These are phyloP conservation scores for Guillardia theta DNA, from an alignment of 78 protist genomes.

Conservation along the genomic window DNA sequence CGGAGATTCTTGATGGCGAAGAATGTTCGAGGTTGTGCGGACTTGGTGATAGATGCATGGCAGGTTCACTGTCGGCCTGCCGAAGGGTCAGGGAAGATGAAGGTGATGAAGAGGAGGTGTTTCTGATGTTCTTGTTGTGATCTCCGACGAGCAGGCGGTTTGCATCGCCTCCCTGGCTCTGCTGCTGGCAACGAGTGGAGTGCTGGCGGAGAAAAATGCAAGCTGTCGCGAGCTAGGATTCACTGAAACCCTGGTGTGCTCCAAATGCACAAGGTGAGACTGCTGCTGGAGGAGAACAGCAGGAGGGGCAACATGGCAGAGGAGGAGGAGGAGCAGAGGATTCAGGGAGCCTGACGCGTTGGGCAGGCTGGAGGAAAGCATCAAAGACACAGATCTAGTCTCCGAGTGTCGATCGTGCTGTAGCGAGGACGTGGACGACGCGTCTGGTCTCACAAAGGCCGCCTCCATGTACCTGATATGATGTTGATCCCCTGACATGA, in stretches of 20 bases:
- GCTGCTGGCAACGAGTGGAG: background rate
- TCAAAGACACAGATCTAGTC: background rate
- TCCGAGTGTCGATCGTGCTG: background rate
- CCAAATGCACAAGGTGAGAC: too few species aligned
- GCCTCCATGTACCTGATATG: background rate
- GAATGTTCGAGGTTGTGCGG: too few species aligned
- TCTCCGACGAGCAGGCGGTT: background rate
- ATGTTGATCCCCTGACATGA: background rate
- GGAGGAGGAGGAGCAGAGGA: too few species aligned
- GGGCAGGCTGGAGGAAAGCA: background rate
- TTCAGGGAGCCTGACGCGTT: too few species aligned
- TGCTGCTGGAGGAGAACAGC: too few species aligned
- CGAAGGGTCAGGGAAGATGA: background rate
- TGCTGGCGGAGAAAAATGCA: background rate
- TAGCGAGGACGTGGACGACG: background rate
- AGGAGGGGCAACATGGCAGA: too few species aligned
- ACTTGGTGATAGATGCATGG: background rate
- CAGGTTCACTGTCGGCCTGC: too few species aligned
- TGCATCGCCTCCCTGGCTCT: background rate
- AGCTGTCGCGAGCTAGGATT: background rate
- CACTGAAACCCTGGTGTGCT: background rate
- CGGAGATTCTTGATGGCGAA: too few species aligned
- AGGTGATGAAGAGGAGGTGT: background rate
- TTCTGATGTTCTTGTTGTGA: background rate
- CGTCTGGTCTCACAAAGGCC: background rate